These are phyloP conservation scores for Kodamaea ohmeri DNA, from an alignment of 1,139 yeast species.

Conservation along the genomic window DNA sequence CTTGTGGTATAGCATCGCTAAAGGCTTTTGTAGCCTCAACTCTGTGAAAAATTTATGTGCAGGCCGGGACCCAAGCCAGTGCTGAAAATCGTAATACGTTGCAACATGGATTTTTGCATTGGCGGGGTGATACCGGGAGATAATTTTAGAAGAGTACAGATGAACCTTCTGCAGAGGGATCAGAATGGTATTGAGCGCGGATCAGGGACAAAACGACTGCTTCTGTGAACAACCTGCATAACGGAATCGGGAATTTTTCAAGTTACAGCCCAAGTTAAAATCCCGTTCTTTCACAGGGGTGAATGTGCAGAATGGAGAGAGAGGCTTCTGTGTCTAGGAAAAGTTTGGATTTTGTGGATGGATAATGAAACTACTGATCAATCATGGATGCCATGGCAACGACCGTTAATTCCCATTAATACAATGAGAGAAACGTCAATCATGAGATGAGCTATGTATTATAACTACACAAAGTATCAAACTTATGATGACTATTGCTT, in stretches of 20 bases:
- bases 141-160: too few relatives aligned
- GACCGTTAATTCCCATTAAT: background rate
- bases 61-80: too few relatives aligned
- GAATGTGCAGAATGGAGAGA: too few relatives aligned
- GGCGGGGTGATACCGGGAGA: too few relatives aligned
- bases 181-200: background rate
- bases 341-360: background rate
- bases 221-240: background rate
- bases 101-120: too few relatives aligned
- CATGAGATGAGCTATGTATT: background rate
- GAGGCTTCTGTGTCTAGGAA: background rate
- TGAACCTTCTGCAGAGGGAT: background rate
- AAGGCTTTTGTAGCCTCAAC: too few relatives aligned
- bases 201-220: background rate
- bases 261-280: background rate
- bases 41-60: too few relatives aligned
- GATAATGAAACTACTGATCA: background rate
- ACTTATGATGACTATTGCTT: too few relatives aligned
- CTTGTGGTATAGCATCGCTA: too few relatives aligned
- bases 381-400: constrained; percentile 5
- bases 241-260: background rate
- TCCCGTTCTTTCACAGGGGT: background rate
- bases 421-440: background rate
- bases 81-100: too few relatives aligned
- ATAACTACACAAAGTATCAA: background rate